Evolutionary conservation across 1,284 basidiomycete genomes (phyloP).

Genomic region (Ustilago bromivora): DNA sequence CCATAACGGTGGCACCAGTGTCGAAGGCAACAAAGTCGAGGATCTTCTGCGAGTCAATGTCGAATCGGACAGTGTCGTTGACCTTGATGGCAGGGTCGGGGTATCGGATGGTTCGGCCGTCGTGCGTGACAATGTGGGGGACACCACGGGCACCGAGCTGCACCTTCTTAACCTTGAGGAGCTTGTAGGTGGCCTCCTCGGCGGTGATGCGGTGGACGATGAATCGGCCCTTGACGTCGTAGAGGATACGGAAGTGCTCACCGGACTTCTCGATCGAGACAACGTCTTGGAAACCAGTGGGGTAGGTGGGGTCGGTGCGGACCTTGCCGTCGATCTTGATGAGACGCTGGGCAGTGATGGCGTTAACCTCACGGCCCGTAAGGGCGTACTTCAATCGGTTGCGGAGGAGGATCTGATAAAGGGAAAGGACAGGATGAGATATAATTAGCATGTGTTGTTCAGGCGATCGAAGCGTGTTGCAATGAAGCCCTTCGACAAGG

Average conservation of each 20-base stretch:
- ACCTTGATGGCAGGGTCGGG: constrained; percentile 95
- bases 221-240: constrained; percentile 99
- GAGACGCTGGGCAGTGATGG: constrained; percentile 94
- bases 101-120: constrained; percentile 99
- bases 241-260: constrained; percentile 99
- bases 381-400: constrained; percentile 99
- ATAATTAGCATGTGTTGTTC: constrained; percentile 14
- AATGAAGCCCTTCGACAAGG: background rate
- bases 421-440: background rate
- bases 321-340: constrained; percentile 99
- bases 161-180: constrained; percentile 93
- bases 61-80: constrained; percentile 98
- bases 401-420: constrained; percentile 83
- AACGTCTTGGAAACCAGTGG: constrained; percentile 97
- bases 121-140: constrained; percentile 97
- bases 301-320: constrained; percentile 96
- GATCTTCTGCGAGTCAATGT: constrained; percentile 94
- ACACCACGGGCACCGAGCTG: constrained; percentile 94
- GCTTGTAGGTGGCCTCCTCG: constrained; percentile 98
- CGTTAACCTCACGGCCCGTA: constrained; percentile 92
- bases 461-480: background rate
- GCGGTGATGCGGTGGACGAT: constrained; percentile 99
- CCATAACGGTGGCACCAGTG: constrained; percentile 95
- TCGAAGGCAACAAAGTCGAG: constrained; percentile 95
- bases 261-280: constrained; percentile 97